Evolutionary conservation across 192 early-diverging fungal genomes (phyloP).

Genomic region (Thoreauomyces humboldtii): DNA sequence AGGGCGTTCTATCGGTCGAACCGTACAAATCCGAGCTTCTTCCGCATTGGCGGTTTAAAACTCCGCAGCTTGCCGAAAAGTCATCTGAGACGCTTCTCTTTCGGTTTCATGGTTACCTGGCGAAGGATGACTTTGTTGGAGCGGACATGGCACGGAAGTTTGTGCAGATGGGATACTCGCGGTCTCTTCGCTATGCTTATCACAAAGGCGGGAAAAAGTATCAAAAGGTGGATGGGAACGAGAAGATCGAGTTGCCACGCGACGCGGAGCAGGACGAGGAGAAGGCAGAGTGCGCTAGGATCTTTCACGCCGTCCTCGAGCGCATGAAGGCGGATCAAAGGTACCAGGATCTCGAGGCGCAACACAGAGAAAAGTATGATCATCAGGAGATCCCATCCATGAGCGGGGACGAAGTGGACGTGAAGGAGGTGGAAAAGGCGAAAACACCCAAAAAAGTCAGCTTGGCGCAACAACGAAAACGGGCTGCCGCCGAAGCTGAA

Average conservation of each 20-base stretch:
- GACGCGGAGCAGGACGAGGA: slow-evolving; percentile 6
- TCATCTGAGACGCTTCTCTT: not conserved
- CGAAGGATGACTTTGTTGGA: slow-evolving; percentile 7
- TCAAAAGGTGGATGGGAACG: not conserved
- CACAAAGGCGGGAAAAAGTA: slow-evolving; percentile 17
- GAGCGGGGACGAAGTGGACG: not conserved
- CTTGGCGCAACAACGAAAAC: not conserved
- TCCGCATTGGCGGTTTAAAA: slow-evolving; percentile 12
- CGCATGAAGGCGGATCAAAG: slow-evolving; percentile 1
- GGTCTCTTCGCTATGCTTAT: slow-evolving; percentile 5
- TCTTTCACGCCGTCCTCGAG: slow-evolving; percentile 2
- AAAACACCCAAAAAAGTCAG: not conserved
- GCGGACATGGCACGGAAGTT: slow-evolving; percentile 18
- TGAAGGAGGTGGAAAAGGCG: not conserved
- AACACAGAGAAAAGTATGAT: slow-evolving; percentile 2
- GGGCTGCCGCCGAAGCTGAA: not conserved
- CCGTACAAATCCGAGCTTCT: slow-evolving; percentile 13
- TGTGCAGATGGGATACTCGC: slow-evolving; percentile 14
- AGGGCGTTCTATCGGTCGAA: slow-evolving; percentile 5
- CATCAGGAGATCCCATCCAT: not conserved
- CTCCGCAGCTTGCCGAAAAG: not conserved
- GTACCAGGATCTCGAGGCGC: not conserved
- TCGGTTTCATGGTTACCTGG: not conserved
- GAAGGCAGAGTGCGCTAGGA: slow-evolving; percentile 12
- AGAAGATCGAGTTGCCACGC: slow-evolving; percentile 1